Evolutionary conservation across 495 filamentous ascomycete genomes (phyloP), one percentile per base, ranked within the genome.

Genomic region (Evernia prunastri): DNA sequence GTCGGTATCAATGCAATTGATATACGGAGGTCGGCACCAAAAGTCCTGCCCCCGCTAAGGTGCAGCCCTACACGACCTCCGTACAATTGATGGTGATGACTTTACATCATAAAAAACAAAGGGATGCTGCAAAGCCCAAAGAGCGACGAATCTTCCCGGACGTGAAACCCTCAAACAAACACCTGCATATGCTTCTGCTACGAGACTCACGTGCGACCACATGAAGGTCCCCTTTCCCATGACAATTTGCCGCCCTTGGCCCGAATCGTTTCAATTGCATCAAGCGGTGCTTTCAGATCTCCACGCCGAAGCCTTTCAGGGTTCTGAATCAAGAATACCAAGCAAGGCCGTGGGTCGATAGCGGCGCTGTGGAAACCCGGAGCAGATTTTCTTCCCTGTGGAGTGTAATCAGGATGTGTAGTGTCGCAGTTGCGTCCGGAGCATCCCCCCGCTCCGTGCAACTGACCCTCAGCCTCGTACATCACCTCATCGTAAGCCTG

Each of bases 231-330:
- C 36, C 33, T 6, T n/a, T 53, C 54, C 39, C 23, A 37, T 64
- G 15, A 66, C 25, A 59, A 36, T 29, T 67, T 67, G 15, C 61
- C 61, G 17, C 53, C 37, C 25, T 57, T 27, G 4, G 82, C 90
- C 77, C 96, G 92, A 72, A 96, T 91, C 25, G 90, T 74, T 80
- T 96, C 92, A 74, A 96, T 90, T 6, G 92, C 92, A 77, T 96
- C 91, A 70, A 96, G 96, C 66, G 96, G 68, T 59, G 86, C 90
- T 82, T 90, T 96, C 78, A 96, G 96, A 71, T 96, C 96, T n/a
- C 92, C 4, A 91, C 92, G 6, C 92, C 91, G 68, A 96, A 96
- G 0, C 92, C 92, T 13, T 85, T 81, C 74, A 96, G 96, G 65
- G 91, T 66, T 91, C 84, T 42, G 91, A 78, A 74, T 96, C 89